Conservation (phyloP, 768 basidiomycete species). For the Tricholomella constricta region DNA sequence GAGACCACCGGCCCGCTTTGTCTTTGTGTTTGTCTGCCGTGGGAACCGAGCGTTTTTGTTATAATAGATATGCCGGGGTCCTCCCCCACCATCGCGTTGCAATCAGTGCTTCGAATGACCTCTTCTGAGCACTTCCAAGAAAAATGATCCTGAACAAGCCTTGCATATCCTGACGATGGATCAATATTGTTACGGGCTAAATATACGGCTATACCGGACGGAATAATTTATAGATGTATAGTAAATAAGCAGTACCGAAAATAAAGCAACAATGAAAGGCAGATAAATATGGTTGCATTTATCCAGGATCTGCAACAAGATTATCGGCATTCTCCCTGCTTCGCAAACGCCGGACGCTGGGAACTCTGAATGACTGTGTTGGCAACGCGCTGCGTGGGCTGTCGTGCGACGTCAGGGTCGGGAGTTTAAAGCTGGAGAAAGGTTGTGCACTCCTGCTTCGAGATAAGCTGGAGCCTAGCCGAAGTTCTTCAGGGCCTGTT, state of each 20-base stretch:
- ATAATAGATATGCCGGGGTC: too few species aligned
- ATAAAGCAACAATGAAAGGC: too few species aligned
- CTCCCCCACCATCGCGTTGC: too few species aligned
- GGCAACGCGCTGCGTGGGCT: conserved; percentile 49
- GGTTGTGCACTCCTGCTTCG: conserved; percentile 60
- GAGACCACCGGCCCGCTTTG: too few species aligned
- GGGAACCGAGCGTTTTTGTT: too few species aligned
- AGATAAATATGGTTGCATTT: background rate
- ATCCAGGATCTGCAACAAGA: conserved; percentile 17
- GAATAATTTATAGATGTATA: too few species aligned
- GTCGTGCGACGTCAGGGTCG: conserved; percentile 35
- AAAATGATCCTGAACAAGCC: background rate
- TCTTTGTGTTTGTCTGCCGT: too few species aligned
- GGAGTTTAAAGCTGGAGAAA: conserved; percentile 41
- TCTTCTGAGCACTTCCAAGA: background rate
- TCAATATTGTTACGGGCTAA: background rate
- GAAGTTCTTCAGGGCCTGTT: conserved; percentile 45
- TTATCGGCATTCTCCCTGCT: conserved; percentile 13
- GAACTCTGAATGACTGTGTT: conserved; percentile 21
- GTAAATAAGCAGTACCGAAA: too few species aligned
- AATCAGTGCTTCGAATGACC: too few species aligned
- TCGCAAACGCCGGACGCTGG: conserved; percentile 11
- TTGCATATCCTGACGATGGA: background rate
- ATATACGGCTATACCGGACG: background rate
- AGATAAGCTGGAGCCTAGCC: conserved; percentile 55